Conservation (phyloP, 108 stramenopile genomes). For the Cyclotella atomus region DNA sequence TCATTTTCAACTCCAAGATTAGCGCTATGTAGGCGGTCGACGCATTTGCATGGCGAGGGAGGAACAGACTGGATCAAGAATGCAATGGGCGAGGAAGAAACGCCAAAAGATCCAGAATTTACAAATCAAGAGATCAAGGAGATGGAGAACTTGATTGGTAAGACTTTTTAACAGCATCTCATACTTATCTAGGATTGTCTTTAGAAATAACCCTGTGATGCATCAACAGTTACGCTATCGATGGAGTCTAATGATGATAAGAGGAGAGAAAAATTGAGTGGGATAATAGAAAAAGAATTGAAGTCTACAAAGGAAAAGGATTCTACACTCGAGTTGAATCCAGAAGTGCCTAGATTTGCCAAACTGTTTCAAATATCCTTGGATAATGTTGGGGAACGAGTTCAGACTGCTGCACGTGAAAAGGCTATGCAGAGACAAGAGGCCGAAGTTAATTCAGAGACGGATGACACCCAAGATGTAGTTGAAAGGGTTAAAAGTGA, state of each 20-base stretch:
- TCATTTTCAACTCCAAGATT: background rate
- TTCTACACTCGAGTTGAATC: background rate
- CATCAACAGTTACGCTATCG: conserved; percentile 57
- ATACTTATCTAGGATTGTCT: background rate
- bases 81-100: conserved; percentile 17
- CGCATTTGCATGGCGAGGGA: conserved; percentile 10
- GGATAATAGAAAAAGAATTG: conserved; percentile 62
- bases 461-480: conserved; percentile 6
- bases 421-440: conserved; percentile 31
- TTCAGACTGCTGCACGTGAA: conserved; percentile 61
- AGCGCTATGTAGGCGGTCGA: background rate
- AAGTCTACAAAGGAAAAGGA: background rate
- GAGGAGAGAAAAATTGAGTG: conserved; percentile 49
- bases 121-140: conserved; percentile 57
- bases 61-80: conserved; percentile 32
- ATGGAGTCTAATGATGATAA: conserved; percentile 60
- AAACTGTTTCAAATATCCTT: conserved; percentile 49
- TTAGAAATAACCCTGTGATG: background rate
- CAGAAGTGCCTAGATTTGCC: conserved; percentile 39
- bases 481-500: conserved; percentile 28
- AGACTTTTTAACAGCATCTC: background rate
- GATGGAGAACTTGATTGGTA: conserved; percentile 67
- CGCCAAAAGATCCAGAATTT: conserved; percentile 18
- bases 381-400: conserved; percentile 61
- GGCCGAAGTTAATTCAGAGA: background rate